Evolutionary conservation across 2,329 filamentous ascomycete species (phyloP).

Genomic region (Aspergillus clavatus): DNA sequence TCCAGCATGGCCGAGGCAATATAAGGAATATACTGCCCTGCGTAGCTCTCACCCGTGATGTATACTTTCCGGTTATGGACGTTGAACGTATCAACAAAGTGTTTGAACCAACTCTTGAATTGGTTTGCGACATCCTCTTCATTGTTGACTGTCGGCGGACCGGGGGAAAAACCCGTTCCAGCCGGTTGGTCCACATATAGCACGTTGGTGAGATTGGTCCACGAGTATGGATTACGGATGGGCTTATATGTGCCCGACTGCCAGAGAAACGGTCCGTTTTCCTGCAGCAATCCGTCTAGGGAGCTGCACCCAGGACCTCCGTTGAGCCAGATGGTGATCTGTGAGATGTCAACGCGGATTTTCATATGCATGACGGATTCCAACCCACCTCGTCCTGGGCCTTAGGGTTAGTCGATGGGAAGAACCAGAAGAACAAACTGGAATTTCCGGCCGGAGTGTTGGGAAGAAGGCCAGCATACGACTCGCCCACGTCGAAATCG

Average conservation of each 20-base stretch:
- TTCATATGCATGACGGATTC: background rate
- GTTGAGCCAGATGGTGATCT: constrained; percentile 42
- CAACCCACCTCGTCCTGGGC: constrained; percentile 37
- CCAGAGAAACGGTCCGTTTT: constrained; percentile 70
- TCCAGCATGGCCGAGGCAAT: constrained; percentile 70
- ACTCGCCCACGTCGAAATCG: constrained; percentile 58
- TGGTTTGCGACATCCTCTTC: constrained; percentile 66
- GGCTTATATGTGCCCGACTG: constrained; percentile 63
- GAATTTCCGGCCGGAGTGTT: constrained; percentile 44
- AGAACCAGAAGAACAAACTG: constrained; percentile 49
- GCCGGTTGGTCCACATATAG: constrained; percentile 53
- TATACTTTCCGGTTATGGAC: constrained; percentile 66
- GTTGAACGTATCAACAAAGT: constrained; percentile 67
- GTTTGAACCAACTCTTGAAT: constrained; percentile 72
- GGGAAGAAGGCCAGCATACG: constrained; percentile 46
- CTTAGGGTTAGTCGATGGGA: constrained; percentile 40
- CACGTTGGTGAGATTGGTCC: constrained; percentile 69
- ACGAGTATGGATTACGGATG: constrained; percentile 62
- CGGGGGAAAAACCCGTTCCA: constrained; percentile 64
- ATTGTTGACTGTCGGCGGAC: constrained; percentile 58
- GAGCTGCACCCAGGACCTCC: constrained; percentile 54
- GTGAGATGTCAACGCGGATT: background rate
- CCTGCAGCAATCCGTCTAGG: constrained; percentile 63
- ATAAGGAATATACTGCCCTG: constrained; percentile 64
- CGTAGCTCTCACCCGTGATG: constrained; percentile 69